Evolutionary conservation across 768 basidiomycete species (phyloP).

Genomic region (Paxillus ammoniavirescens): DNA sequence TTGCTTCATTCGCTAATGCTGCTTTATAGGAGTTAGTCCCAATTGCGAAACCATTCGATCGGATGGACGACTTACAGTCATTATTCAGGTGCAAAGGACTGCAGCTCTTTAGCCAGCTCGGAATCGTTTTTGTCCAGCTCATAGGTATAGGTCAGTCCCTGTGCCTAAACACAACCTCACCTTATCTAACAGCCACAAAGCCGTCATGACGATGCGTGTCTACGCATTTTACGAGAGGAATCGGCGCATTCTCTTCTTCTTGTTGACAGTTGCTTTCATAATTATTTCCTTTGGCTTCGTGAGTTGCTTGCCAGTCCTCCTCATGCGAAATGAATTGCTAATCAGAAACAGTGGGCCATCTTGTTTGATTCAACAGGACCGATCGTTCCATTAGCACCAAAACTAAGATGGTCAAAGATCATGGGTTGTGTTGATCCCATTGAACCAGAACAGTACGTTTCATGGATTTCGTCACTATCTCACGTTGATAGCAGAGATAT

Average conservation of each 20-base stretch:
- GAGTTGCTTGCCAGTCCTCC: not conserved
- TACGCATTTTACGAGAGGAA: conserved; percentile 17
- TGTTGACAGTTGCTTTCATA: not conserved
- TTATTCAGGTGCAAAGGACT: conserved; percentile 2
- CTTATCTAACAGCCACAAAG: not conserved
- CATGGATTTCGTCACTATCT: not conserved
- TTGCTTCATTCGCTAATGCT: not conserved
- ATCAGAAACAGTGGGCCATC: conserved; percentile 10
- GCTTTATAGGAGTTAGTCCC: conserved; percentile 11
- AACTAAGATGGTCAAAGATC: no score
- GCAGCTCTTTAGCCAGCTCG: not conserved
- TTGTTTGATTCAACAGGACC: not conserved
- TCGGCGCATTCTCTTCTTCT: not conserved
- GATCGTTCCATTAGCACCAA: not conserved
- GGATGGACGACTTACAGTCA: not conserved
- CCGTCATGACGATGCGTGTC: conserved; percentile 19
- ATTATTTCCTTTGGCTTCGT: conserved; percentile 6
- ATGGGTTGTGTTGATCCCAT: not conserved
- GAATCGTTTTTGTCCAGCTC: conserved; percentile 9
- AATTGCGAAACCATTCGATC: not conserved
- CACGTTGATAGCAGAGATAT: not conserved
- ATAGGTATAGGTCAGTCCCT: conserved; percentile 5
- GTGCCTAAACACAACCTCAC: not conserved
- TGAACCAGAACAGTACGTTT: conserved; percentile 3
- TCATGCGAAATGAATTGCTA: not conserved